phyloP scores from a whole-genome alignment of 805 yeast genomes.

The Zygoascus biomembranicola region DNA sequence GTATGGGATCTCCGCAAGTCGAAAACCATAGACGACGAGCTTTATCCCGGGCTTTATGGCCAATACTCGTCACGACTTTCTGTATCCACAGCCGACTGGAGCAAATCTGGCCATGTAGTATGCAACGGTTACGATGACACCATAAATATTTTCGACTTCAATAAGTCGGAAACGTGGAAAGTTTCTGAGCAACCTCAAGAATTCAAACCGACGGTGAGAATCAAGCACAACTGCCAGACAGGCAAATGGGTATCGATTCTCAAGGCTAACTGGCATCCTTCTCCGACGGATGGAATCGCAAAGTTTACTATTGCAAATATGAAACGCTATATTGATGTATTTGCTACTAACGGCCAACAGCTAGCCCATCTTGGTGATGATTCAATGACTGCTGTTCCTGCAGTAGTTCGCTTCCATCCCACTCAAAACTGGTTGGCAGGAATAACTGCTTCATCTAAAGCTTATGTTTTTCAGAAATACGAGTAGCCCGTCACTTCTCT shows the following conservation, averaged over 20 bases:
- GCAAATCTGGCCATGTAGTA: slow-evolving; percentile 54
- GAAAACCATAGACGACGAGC: slow-evolving; percentile 13
- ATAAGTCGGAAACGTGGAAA: slow-evolving; percentile 21
- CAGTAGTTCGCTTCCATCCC: slow-evolving; percentile 78
- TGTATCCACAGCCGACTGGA: slow-evolving; percentile 81
- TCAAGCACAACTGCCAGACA: slow-evolving; percentile 89
- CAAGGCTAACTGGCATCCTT: slow-evolving; percentile 77
- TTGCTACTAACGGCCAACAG: slow-evolving; percentile 65
- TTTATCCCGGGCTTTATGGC: slow-evolving; percentile 31
- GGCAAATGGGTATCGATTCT: slow-evolving; percentile 95
- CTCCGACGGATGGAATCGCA: slow-evolving; percentile 62
- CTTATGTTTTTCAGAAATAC: slow-evolving; percentile 31
- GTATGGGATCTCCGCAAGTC: slow-evolving; percentile 71
- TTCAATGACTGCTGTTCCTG: slow-evolving; percentile 82
- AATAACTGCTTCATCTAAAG: slow-evolving; percentile 90
- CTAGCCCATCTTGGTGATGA: slow-evolving; percentile 63
- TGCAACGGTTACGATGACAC: slow-evolving; percentile 93
- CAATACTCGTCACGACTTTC: slow-evolving; percentile 68
- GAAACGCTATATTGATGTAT: slow-evolving; percentile 82
- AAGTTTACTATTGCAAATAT: slow-evolving; percentile 90
- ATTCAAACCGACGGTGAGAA: slow-evolving; percentile 50
- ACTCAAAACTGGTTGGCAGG: slow-evolving; percentile 86
- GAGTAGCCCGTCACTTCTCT: background rate
- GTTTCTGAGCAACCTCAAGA: slow-evolving; percentile 21
- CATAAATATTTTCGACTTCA: slow-evolving; percentile 59